A percentile compares a stretch with the other conserved stretches of the same genome.
These are phyloP conservation scores for Scenedesmus sp. DNA, from an alignment of 163 green algal species.

Conservation along the genomic window DNA sequence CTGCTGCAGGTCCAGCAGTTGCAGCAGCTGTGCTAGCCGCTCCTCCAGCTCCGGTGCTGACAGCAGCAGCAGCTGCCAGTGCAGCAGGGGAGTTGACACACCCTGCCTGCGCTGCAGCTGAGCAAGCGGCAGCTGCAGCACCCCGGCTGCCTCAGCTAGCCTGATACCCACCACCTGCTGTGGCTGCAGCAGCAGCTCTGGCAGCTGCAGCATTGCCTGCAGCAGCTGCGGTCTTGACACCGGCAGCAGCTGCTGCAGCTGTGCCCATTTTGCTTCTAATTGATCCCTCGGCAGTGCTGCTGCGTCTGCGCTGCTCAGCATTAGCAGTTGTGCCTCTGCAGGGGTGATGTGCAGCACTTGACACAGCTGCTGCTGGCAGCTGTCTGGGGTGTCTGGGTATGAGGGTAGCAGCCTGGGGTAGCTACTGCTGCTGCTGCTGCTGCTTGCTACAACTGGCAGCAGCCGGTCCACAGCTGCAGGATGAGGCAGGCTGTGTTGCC, in stretches of 20 bases:
- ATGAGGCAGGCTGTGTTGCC: neutral
- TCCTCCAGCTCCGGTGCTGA: neutral
- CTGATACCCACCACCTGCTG: neutral
- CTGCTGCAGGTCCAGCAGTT: neutral
- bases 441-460: neutral
- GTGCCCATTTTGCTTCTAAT: slow-evolving; percentile 12
- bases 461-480: neutral
- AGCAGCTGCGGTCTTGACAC: slow-evolving; percentile 2
- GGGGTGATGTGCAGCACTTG: slow-evolving; percentile 12
- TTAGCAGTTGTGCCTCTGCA: neutral
- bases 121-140: slow-evolving; percentile 8
- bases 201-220: slow-evolving; percentile 1
- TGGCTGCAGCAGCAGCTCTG: slow-evolving; percentile 20
- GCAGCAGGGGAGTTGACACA: neutral
- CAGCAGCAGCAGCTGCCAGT: slow-evolving; percentile 20
- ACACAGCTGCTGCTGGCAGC: slow-evolving; percentile 7
- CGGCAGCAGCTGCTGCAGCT: slow-evolving; percentile 35
- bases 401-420: neutral
- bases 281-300: neutral
- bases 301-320: neutral
- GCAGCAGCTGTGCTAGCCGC: neutral
- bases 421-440: slow-evolving; percentile 13
- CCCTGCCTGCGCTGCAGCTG: neutral
- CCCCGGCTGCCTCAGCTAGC: slow-evolving; percentile 1
- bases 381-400: slow-evolving; percentile 5